A percentile compares a stretch with the other conserved stretches of the same genome.
These are phyloP conservation scores for Geosmithia morbida DNA, from an alignment of 2,329 filamentous ascomycete genomes.

Conservation along the genomic window DNA sequence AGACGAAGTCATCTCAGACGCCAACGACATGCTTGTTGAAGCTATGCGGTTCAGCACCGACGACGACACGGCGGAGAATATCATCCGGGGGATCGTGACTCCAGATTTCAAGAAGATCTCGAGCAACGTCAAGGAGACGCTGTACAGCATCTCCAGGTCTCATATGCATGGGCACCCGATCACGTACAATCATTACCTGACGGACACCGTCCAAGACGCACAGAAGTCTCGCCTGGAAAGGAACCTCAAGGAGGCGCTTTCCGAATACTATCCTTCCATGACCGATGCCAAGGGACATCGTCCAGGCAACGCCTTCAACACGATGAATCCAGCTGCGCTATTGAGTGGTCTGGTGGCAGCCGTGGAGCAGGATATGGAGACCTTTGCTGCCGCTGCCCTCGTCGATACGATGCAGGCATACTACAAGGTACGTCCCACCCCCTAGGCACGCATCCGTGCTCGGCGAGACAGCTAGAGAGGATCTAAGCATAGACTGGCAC, in stretches of 20 bases:
- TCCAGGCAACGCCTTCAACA: too few species aligned
- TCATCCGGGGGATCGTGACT: slow-evolving; percentile 15
- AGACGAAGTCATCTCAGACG: too few species aligned
- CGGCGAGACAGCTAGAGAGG: too few species aligned
- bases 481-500: too few species aligned
- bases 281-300: too few species aligned
- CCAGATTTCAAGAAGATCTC: slow-evolving; percentile 15
- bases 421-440: slow-evolving; percentile 14
- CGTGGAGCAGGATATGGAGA: slow-evolving; percentile 15
- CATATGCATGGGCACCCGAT: slow-evolving; percentile 30
- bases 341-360: slow-evolving; percentile 6
- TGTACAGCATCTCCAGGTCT: slow-evolving; percentile 26
- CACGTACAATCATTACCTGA: slow-evolving; percentile 36
- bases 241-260: slow-evolving; percentile 6
- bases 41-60: too few species aligned
- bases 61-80: too few species aligned
- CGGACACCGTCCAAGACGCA: slow-evolving; percentile 17
- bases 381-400: slow-evolving; percentile 13
- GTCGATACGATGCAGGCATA: slow-evolving; percentile 21
- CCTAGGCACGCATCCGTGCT: too few species aligned
- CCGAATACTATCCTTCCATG: slow-evolving; percentile 5
- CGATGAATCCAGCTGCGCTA: slow-evolving; percentile 8
- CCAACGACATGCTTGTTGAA: too few species aligned
- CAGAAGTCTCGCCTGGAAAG: slow-evolving; percentile 7
- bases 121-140: slow-evolving; percentile 20